Percentiles rank a stretch among this genome's conserved stretches.
Conservation (phyloP, 2,329 filamentous ascomycete genomes). For the Capronia epimyces region DNA sequence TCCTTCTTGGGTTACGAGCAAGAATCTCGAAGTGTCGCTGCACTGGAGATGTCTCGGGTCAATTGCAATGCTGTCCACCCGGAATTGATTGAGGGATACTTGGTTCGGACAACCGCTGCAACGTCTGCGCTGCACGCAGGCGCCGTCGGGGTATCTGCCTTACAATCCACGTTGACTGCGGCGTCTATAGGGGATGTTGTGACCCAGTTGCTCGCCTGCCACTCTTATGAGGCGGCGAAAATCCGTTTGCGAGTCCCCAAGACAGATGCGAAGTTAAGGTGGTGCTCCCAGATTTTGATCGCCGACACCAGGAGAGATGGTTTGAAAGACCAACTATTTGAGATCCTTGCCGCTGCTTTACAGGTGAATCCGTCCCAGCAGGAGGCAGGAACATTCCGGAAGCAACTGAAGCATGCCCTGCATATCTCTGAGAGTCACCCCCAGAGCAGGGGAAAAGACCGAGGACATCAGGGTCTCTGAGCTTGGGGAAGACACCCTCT, state of each 20-base stretch:
- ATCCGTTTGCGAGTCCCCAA: background rate
- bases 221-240: conserved; percentile 3
- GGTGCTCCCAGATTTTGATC: conserved; percentile 1
- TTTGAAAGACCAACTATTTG: background rate
- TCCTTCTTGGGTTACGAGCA: conserved; percentile 3
- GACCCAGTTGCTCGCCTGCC: background rate
- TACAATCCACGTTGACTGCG: background rate
- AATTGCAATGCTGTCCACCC: conserved; percentile 4
- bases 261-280: conserved; percentile 1
- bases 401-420: background rate
- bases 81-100: conserved; percentile 1
- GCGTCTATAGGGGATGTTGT: background rate
- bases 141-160: background rate
- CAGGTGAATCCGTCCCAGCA: conserved; percentile 1
- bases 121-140: background rate
- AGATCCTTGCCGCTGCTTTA: background rate
- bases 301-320: background rate
- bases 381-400: background rate
- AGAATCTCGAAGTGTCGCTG: background rate
- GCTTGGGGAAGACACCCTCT: background rate
- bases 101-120: conserved; percentile 1
- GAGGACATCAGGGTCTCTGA: background rate
- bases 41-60: conserved; percentile 4
- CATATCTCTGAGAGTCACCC: background rate
- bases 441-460: background rate